Conservation (phyloP, 495 filamentous ascomycete species). For the Patellaria atrata region DNA sequence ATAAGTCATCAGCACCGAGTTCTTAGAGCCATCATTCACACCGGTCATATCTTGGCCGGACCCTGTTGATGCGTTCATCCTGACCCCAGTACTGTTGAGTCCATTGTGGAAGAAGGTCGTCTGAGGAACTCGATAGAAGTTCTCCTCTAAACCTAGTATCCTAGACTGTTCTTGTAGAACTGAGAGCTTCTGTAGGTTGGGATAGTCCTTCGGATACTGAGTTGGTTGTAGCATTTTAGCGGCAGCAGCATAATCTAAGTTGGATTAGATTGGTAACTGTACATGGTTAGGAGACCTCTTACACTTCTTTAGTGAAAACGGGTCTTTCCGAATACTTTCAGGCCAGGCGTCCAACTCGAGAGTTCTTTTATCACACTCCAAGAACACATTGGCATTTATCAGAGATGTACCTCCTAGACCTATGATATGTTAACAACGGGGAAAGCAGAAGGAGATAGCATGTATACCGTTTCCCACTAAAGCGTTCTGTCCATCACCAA, state of each 20-base stretch:
- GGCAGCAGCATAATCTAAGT: conserved; percentile 41
- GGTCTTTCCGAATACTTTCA: conserved; percentile 37
- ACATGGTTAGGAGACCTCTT: conserved; percentile 19
- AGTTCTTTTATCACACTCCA: conserved; percentile 41
- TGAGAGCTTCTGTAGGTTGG: conserved; percentile 38
- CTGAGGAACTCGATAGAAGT: conserved; percentile 42
- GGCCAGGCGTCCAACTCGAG: conserved; percentile 45
- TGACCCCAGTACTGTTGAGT: conserved; percentile 45
- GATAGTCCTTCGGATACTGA: conserved; percentile 42
- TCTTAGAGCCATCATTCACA: conserved; percentile 55
- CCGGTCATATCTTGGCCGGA: conserved; percentile 50
- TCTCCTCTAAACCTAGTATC: conserved; percentile 33
- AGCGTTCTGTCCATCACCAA: conserved; percentile 51
- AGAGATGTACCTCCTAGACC: conserved; percentile 51
- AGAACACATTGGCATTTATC: conserved; percentile 54
- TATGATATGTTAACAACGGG: conserved; percentile 12
- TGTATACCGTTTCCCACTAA: conserved; percentile 47
- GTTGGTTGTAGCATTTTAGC: conserved; percentile 43
- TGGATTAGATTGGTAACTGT: conserved; percentile 3
- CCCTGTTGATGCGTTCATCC: conserved; percentile 43
- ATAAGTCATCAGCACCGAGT: conserved; percentile 49
- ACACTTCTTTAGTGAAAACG: conserved; percentile 36
- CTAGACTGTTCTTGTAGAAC: conserved; percentile 43
- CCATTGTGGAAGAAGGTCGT: conserved; percentile 48
- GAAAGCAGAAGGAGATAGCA: background rate